Evolutionary conservation across 163 green algal genomes (phyloP), one percentile per base, ranked within the genome.

Genomic region (Volvox carteri): DNA sequence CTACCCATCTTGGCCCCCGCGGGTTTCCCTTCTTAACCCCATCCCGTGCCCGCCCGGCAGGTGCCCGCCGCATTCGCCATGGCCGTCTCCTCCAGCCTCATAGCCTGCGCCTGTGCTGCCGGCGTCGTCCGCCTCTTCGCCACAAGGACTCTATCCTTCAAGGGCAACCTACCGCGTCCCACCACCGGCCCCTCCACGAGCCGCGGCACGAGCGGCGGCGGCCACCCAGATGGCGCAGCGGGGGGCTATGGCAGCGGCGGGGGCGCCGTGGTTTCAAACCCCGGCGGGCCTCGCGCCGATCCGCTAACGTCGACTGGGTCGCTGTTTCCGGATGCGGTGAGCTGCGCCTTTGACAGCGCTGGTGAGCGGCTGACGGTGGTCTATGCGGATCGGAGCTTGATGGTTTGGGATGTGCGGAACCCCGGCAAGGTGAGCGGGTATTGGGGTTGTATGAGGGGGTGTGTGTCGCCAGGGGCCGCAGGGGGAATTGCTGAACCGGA

Each of bases 81-180:
- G 44, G 89, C 90, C 16, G 91, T 93, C 11, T 87, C 78, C 11
- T 54, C 76, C 0, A 21, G 11, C 12, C 76, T 93, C 28, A 92
- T 96, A 30, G 93, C 93, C 18, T 92, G 84, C 62, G 90, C 85
- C 37, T 96, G 92, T 77, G 44, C 87, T 5, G 68, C 86, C 8
- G 93, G 93, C 41, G 86, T 94, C 16, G 93, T 96, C 44, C 78
- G 93, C 23, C 67, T 96, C 12, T 95, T 95, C 48, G 68, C 41
- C 7, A 44, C 86, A 8, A 56, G 84, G 5, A 94, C 79, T 9
- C 89, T 96, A n/a, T 75, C 68, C 21, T 94, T 94, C 86, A 86
- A 54, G 28, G 73, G 73, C 16, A 94, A 91, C 54, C 90, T 95
- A 50, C 93, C 93, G 3, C 88, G 91, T 5, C 87, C 74, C 7